Base-by-base conservation (phyloP, 108 stramenopile genomes). In the Seminavis robusta region DNA sequence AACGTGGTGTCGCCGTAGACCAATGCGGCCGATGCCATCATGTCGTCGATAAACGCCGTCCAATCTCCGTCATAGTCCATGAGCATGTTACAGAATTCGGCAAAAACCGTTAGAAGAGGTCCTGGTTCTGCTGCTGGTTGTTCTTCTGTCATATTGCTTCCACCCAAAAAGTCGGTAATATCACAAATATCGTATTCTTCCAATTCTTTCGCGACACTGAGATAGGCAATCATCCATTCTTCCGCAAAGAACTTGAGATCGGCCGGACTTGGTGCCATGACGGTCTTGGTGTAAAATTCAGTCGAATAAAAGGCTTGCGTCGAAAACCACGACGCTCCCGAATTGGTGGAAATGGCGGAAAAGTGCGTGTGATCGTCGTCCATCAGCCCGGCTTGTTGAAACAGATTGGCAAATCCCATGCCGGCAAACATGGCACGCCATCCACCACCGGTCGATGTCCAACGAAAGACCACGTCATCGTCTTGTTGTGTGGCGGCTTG, bases 401-500 rank as follows among this genome's bases (percentile, higher is more conserved):
- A 63, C 26, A 52, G 11, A 33, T 69, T 63, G 10, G 61, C 61
- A 39, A 45, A 63, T 16, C 63, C 70, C 3, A 71, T 34, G 31
- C 16, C 30, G 15, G 70, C 57, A 33, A 60, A 58, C 47, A 48
- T 45, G 30, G 70, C 30, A 3, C 70, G 56, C 70, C 70, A 71
- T 17, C 70, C 70, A 24, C 70, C 70, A 39, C 70, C 70, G 30
- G 63, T 71, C 21, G 70, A 71, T 19, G 64, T 28, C 70, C 70
- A 71, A n/a, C n/a, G n/a, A n/a, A n/a, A n/a, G n/a, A n/a, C n/a
- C n/a, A n/a, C n/a, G n/a, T n/a, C n/a, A n/a, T n/a, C n/a, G n/a
- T n/a, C n/a, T n/a, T n/a, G n/a, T n/a, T n/a, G n/a, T n/a, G n/a
- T n/a, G n/a, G n/a, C n/a, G n/a, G n/a, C n/a, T n/a, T n/a, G n/a